Percentiles rank a stretch among this genome's conserved stretches.
phyloP scores from a whole-genome alignment of 495 filamentous ascomycete genomes.

The Xanthoparmelia taractica region DNA sequence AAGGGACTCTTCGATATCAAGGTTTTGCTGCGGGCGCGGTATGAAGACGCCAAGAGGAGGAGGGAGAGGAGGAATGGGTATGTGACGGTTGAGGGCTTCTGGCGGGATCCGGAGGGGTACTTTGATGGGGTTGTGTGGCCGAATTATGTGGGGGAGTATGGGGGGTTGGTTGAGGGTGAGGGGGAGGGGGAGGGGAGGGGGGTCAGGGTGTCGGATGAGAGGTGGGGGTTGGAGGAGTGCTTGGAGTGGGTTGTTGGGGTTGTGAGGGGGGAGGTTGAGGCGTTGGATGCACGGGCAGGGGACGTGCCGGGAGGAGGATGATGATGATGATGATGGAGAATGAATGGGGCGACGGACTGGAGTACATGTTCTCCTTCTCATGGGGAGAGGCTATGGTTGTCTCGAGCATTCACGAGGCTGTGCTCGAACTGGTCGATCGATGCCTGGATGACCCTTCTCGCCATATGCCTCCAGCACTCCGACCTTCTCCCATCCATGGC shows the following conservation, averaged over 20 bases:
- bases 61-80: conserved; percentile 72
- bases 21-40: conserved; percentile 63
- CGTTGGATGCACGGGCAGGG: background rate
- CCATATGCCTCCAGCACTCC: background rate
- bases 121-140: conserved; percentile 95
- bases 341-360: too few species aligned
- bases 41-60: conserved; percentile 52
- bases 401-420: too few species aligned
- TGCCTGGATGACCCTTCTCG: background rate
- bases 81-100: conserved; percentile 78
- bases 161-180: conserved; percentile 60
- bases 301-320: background rate
- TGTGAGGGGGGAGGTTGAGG: conserved; percentile 20
- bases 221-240: conserved; percentile 35
- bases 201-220: conserved; percentile 26
- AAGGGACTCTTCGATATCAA: conserved; percentile 56
- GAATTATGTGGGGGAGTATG: conserved; percentile 73
- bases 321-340: too few species aligned
- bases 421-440: too few species aligned
- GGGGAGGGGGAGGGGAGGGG: conserved; percentile 47
- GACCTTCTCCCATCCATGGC: background rate
- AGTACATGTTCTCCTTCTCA: too few species aligned
- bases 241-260: conserved; percentile 42
- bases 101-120: conserved; percentile 88
- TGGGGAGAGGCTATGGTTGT: too few species aligned